phyloP scores from a whole-genome alignment of 805 yeast genomes.

The Jamesozyma rosinii region DNA sequence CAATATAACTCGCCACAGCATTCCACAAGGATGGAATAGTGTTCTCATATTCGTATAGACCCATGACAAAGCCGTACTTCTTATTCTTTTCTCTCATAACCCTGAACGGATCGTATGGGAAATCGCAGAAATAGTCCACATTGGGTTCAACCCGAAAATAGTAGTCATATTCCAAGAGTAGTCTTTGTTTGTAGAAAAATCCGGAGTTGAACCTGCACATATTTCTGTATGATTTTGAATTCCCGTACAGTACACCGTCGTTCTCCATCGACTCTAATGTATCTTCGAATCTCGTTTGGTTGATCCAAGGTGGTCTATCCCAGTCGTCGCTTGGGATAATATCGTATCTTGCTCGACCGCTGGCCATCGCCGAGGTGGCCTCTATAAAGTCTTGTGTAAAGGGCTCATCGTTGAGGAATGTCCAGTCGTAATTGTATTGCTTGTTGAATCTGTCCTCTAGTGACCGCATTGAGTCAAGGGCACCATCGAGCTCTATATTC shows the following conservation, averaged over 20 bases:
- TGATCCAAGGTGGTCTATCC: constrained; percentile 70
- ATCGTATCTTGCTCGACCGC: constrained; percentile 58
- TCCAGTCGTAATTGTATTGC: constrained; percentile 65
- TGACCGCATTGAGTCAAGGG: constrained; percentile 65
- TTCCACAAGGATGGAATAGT: constrained; percentile 86
- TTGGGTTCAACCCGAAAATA: constrained; percentile 96
- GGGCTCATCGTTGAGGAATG: constrained; percentile 66
- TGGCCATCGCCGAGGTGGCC: constrained; percentile 50
- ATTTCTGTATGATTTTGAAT: constrained; percentile 64
- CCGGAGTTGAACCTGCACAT: constrained; percentile 97
- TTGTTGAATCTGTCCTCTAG: constrained; percentile 67
- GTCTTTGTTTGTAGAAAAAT: constrained; percentile 69
- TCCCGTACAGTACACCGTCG: constrained; percentile 53
- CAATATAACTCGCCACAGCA: constrained; percentile 53
- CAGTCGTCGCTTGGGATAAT: constrained; percentile 61
- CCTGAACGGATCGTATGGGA: constrained; percentile 74
- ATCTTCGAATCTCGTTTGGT: constrained; percentile 45
- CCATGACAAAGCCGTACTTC: constrained; percentile 79
- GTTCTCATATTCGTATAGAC: constrained; percentile 70
- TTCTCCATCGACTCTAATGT: constrained; percentile 37
- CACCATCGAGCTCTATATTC: constrained; percentile 68
- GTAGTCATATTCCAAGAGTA: constrained; percentile 67
- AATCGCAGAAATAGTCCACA: constrained; percentile 80
- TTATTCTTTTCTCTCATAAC: constrained; percentile 68
- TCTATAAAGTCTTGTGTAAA: constrained; percentile 55